Conservation (phyloP, 805 yeast genomes). For the Candida vartiovaarae region DNA sequence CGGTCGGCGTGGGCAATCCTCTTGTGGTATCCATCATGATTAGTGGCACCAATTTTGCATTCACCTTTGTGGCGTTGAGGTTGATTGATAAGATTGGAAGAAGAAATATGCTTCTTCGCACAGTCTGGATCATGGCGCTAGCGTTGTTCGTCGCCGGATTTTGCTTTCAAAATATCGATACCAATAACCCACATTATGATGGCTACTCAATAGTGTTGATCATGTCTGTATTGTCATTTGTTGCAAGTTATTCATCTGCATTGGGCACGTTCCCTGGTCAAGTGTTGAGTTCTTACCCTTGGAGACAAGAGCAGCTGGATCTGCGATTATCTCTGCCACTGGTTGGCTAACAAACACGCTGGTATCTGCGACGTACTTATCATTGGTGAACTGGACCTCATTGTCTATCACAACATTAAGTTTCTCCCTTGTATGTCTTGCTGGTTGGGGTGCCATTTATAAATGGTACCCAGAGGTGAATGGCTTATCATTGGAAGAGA, state of each 20-base stretch:
- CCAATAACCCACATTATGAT: neutral
- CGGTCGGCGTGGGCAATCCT: conserved; percentile 46
- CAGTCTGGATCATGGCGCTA: conserved; percentile 33
- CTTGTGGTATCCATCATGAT: conserved; percentile 47
- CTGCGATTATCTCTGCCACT: conserved; percentile 34
- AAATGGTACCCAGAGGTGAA: conserved; percentile 38
- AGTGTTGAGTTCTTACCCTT: conserved; percentile 38
- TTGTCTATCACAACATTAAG: conserved; percentile 28
- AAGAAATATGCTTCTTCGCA: conserved; percentile 34
- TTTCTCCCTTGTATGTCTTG: conserved; percentile 27
- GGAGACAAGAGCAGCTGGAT: conserved; percentile 35
- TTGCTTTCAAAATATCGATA: conserved; percentile 19
- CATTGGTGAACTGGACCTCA: conserved; percentile 26
- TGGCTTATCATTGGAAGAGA: conserved; percentile 37
- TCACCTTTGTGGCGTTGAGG: conserved; percentile 45
- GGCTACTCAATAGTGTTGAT: conserved; percentile 19
- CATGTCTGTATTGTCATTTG: conserved; percentile 28
- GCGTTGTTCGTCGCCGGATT: conserved; percentile 28
- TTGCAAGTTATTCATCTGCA: conserved; percentile 36
- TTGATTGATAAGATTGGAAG: conserved; percentile 46
- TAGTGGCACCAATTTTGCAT: conserved; percentile 47
- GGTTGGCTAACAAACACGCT: conserved; percentile 35
- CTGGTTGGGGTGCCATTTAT: conserved; percentile 34
- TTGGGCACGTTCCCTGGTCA: conserved; percentile 41
- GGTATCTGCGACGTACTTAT: conserved; percentile 30